Conservation (phyloP, 768 basidiomycete genomes). For the Phaffia tasmanica region DNA sequence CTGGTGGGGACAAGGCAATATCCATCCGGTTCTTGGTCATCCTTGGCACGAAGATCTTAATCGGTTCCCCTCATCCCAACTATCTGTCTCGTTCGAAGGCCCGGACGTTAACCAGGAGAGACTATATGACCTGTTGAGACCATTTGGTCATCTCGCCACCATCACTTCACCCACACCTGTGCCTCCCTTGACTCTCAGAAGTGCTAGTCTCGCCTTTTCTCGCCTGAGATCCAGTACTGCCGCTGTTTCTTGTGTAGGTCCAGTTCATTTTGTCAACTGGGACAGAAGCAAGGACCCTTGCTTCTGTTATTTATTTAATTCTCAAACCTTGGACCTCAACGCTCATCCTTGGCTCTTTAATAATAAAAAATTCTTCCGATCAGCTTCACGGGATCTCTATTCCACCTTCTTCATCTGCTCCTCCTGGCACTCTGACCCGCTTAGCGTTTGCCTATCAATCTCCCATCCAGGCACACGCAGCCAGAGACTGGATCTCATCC, state of each 20-base stretch:
- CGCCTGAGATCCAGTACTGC: constrained; percentile 14
- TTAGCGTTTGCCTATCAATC: constrained; percentile 35
- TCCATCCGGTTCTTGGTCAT: constrained; percentile 22
- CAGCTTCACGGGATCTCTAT: too few species aligned
- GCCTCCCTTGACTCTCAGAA: constrained; percentile 19
- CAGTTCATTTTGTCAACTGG: constrained; percentile 7
- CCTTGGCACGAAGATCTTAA: constrained; percentile 54
- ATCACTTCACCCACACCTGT: constrained; percentile 22
- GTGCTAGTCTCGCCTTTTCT: constrained; percentile 7
- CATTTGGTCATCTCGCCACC: constrained; percentile 16
- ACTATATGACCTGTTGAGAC: constrained; percentile 10
- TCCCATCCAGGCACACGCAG: constrained; percentile 36
- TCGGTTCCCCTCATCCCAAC: constrained; percentile 58
- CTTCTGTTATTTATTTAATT: neutral
- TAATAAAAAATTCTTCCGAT: neutral
- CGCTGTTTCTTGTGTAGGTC: constrained; percentile 20
- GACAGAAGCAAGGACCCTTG: neutral
- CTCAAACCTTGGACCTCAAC: neutral
- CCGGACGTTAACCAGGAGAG: constrained; percentile 69
- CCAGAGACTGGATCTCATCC: constrained; percentile 36
- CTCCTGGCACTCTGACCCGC: constrained; percentile 29
- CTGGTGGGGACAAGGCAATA: constrained; percentile 4
- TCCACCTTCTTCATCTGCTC: constrained; percentile 2
- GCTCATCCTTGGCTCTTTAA: neutral
- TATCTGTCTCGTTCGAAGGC: constrained; percentile 77